Percentiles rank a stretch among this genome's conserved stretches.
Evolutionary conservation across 306 rosid species (phyloP).

Genomic region (Delonix regia): DNA sequence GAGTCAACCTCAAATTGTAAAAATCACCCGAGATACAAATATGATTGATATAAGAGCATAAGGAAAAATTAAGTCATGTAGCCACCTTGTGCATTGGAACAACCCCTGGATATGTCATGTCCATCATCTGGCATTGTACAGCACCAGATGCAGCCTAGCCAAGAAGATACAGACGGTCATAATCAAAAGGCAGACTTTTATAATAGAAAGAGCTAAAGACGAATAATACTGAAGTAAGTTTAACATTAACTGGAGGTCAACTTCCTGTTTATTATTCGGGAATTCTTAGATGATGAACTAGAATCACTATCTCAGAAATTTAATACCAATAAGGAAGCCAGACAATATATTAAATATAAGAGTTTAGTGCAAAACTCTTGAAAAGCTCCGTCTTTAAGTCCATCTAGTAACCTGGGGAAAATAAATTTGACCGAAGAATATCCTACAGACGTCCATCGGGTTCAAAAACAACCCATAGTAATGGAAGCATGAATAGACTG

Average conservation of each 20-base stretch:
- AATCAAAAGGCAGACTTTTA: conserved; percentile 10
- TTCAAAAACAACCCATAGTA: background rate
- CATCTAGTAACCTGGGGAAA: background rate
- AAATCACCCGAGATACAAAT: conserved; percentile 15
- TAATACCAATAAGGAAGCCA: background rate
- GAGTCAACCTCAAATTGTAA: conserved; percentile 28
- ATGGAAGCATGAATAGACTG: background rate
- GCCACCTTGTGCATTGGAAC: conserved; percentile 98
- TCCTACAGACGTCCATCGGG: background rate
- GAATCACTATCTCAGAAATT: background rate
- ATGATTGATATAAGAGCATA: background rate
- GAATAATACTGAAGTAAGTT: background rate
- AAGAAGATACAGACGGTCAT: conserved; percentile 34
- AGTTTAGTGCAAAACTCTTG: background rate
- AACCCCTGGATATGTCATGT: conserved; percentile 81
- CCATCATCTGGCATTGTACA: conserved; percentile 96
- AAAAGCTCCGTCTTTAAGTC: background rate
- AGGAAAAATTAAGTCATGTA: conserved; percentile 7
- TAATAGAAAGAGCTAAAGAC: conserved; percentile 1
- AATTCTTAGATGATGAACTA: background rate
- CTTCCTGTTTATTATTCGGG: background rate
- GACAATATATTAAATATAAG: background rate
- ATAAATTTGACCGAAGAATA: background rate
- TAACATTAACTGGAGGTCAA: background rate
- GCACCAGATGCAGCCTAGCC: conserved; percentile 96